A percentile compares a stretch with the other conserved stretches of the same genome.
Conservation (phyloP, 805 yeast species). For the Zygosaccharomyces bisporus region DNA sequence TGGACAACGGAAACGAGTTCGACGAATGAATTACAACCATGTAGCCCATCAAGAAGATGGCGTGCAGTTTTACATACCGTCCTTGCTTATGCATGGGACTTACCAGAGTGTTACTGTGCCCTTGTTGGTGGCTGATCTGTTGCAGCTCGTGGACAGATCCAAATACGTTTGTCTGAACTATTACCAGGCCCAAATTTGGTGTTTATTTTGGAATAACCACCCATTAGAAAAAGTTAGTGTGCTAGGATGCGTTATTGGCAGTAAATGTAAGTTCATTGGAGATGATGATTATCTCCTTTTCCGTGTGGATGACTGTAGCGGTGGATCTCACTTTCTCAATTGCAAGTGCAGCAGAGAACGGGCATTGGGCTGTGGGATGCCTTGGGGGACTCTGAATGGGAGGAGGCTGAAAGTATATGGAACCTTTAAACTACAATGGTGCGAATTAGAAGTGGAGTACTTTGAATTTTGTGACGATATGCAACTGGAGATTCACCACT, state of each 20-base stretch:
- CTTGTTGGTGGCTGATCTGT: slow-evolving; percentile 14
- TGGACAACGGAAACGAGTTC: background rate
- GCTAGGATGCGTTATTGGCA: slow-evolving; percentile 37
- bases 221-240: slow-evolving; percentile 40
- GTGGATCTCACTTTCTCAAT: slow-evolving; percentile 17
- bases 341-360: slow-evolving; percentile 29
- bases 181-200: slow-evolving; percentile 13
- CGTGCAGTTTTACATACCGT: slow-evolving; percentile 36
- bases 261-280: slow-evolving; percentile 19
- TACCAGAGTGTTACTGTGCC: slow-evolving; percentile 5
- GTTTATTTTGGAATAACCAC: slow-evolving; percentile 40
- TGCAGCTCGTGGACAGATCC: slow-evolving; percentile 9
- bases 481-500: slow-evolving; percentile 36
- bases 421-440: slow-evolving; percentile 12
- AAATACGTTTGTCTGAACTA: slow-evolving; percentile 7
- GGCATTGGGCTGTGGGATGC: slow-evolving; percentile 25
- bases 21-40: slow-evolving; percentile 19
- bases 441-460: slow-evolving; percentile 35
- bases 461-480: slow-evolving; percentile 27
- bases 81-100: slow-evolving; percentile 33
- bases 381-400: slow-evolving; percentile 23
- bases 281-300: slow-evolving; percentile 22
- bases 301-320: slow-evolving; percentile 24
- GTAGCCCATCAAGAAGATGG: slow-evolving; percentile 24
- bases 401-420: slow-evolving; percentile 34